These are phyloP conservation scores for Tricholoma flavovirens DNA, from an alignment of 768 basidiomycete species.

Conservation along the genomic window DNA sequence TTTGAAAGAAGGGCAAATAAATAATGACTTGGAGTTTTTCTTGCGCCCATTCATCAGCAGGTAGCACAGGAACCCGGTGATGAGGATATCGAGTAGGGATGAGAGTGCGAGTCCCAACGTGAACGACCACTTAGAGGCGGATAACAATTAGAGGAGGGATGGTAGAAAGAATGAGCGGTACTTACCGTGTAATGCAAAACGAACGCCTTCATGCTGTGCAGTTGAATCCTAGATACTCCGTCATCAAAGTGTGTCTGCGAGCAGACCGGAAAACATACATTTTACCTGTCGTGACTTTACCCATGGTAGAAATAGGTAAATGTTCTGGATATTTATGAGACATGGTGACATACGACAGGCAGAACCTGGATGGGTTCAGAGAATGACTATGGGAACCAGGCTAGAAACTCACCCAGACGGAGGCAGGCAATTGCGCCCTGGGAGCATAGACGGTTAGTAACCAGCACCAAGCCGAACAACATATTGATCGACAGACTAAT, in stretches of 20 bases:
- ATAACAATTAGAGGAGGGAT: neutral
- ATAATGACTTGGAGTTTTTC: conserved; percentile 30
- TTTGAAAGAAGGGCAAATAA: neutral
- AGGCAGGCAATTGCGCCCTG: conserved; percentile 25
- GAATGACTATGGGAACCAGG: neutral
- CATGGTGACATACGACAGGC: conserved; percentile 17
- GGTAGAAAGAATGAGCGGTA: neutral
- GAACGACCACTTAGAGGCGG: conserved; percentile 40
- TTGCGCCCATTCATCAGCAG: conserved; percentile 36
- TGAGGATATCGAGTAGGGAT: conserved; percentile 42
- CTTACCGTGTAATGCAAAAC: conserved; percentile 10
- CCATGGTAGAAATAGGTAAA: neutral
- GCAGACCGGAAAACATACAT: conserved; percentile 1
- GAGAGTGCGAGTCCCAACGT: conserved; percentile 47
- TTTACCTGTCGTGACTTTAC: conserved; percentile 12
- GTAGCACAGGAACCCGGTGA: conserved; percentile 40
- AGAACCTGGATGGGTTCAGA: conserved; percentile 14
- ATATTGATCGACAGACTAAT: conserved; percentile 20
- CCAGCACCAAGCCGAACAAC: neutral
- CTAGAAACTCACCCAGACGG: conserved; percentile 22
- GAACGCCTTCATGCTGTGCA: conserved; percentile 11
- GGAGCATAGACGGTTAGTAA: neutral
- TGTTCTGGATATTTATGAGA: neutral
- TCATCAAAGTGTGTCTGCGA: neutral
- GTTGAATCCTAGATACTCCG: conserved; percentile 6